Evolutionary conservation across 306 rosid genomes (phyloP), one percentile per base, ranked within the genome.

Genomic region (Ochetophila trinervis): DNA sequence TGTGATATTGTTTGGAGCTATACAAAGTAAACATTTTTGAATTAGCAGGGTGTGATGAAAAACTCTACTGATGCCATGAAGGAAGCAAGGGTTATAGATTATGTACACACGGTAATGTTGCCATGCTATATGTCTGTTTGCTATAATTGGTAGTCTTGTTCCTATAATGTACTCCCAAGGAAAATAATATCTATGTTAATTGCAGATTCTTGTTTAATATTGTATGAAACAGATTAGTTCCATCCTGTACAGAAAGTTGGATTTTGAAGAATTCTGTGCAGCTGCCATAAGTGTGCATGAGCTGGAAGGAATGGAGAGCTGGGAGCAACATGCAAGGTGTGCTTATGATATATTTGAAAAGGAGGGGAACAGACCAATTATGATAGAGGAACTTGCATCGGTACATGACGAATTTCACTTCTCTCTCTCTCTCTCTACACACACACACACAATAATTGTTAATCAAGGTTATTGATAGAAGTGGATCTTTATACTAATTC

Each of bases 321-420:
- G 97, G 97, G 97, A 91, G 66, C 88, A 81, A 58, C 89, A 91
- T 71, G 96, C 94, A 53, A 86, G 94, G 69, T 84, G 69, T 20
- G 96, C 96, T 58, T 88, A 88, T 27, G 96, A 91, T 56, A 74
- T 91, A 27, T 91, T 91, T 69, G 97, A 91, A 74, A 86, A 88
- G 82, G 96, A 81, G 23, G 97, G 96, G 68, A 91, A 91, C 74
- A 77, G 91, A 53, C 85, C 91, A 45, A 91, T 91, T 19, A 86
- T 88, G 91, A 88, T 91, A 15, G 96, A 91, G 76, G 97, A 91
- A 62, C 91, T 91, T 52, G 94, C 88, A 61, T 88, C 97, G 71
- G 97, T 91, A 86, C 21, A 24, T 70, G 54, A 30, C 68, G 45
- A 16, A 35, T 37, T 62, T 61, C 73, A 10, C 2, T 52, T 14